phyloP scores from a whole-genome alignment of 1,284 basidiomycete genomes.

The Somion occarium region DNA sequence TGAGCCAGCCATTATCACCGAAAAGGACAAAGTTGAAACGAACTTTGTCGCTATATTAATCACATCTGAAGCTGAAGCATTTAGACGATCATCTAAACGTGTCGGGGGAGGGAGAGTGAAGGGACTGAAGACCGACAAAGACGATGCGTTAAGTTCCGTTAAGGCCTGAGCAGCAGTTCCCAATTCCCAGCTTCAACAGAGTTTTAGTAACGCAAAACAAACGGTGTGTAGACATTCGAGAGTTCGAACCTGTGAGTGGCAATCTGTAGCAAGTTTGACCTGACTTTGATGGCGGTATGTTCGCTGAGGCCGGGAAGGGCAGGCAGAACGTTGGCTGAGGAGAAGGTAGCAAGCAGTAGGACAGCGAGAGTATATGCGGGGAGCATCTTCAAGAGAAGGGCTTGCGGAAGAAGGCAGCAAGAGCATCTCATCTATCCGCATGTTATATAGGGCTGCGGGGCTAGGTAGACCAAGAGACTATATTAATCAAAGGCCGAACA shows the following conservation, averaged over 20 bases:
- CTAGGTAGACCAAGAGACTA: too few relatives aligned
- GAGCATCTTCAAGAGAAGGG: too few relatives aligned
- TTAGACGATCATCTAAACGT: slow-evolving; percentile 21
- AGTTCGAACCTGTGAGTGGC: slow-evolving; percentile 26
- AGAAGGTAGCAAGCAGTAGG: neutral
- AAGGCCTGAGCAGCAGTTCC: slow-evolving; percentile 63
- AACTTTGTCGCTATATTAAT: slow-evolving; percentile 36
- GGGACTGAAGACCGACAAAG: slow-evolving; percentile 48
- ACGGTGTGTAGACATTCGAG: neutral
- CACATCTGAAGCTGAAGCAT: slow-evolving; percentile 34
- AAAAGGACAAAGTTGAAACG: too few relatives aligned
- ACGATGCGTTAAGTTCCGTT: slow-evolving; percentile 53
- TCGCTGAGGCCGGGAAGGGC: slow-evolving; percentile 15
- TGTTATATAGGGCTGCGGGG: too few relatives aligned
- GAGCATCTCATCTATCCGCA: too few relatives aligned
- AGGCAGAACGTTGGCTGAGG: neutral
- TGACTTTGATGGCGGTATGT: slow-evolving; percentile 17
- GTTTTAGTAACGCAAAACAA: too few relatives aligned
- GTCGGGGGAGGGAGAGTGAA: slow-evolving; percentile 34
- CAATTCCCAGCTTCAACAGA: slow-evolving; percentile 57
- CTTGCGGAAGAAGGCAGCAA: too few relatives aligned
- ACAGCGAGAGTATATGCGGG: neutral
- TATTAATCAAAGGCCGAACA: too few relatives aligned
- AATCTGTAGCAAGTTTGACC: slow-evolving; percentile 21
- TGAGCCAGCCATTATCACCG: too few relatives aligned